Percentiles rank a stretch among this genome's conserved stretches.
These are phyloP conservation scores for Massarina eburnea DNA, from an alignment of 2,329 filamentous ascomycete genomes.

Conservation along the genomic window DNA sequence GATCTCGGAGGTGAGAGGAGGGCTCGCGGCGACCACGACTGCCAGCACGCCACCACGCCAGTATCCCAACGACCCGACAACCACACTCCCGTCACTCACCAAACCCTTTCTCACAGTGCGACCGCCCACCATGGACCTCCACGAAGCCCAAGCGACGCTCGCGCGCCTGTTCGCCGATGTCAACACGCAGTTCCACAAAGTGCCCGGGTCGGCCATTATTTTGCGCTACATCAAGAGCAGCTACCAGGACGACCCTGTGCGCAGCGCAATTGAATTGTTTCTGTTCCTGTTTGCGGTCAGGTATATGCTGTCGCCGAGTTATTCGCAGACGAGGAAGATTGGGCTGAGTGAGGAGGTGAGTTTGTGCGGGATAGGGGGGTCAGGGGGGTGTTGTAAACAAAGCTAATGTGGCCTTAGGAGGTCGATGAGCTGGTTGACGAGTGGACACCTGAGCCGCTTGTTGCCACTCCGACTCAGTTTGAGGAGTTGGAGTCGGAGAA, in stretches of 20 bases:
- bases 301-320: constrained; percentile 88
- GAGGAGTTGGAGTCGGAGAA: constrained; percentile 84
- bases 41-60: neutral
- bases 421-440: constrained; percentile 97
- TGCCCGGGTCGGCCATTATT: constrained; percentile 92
- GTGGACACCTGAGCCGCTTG: constrained; percentile 92
- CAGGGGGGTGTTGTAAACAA: neutral
- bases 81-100: neutral
- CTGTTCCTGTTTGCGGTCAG: constrained; percentile 94
- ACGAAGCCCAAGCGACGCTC: constrained; percentile 57
- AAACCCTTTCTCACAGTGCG: neutral
- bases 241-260: constrained; percentile 95
- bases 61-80: neutral
- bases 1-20: neutral
- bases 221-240: constrained; percentile 95
- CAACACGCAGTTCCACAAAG: constrained; percentile 74
- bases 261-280: constrained; percentile 89
- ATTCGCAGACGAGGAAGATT: constrained; percentile 87
- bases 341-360: constrained; percentile 77
- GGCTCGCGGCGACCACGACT: too few species aligned
- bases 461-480: constrained; percentile 69
- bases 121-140: constrained; percentile 53
- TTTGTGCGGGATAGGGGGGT: constrained; percentile 1
- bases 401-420: constrained; percentile 57
- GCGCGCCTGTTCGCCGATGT: constrained; percentile 58